A percentile compares a stretch with the other conserved stretches of the same genome.
These are phyloP conservation scores for Mycena galericulata DNA, from an alignment of 768 basidiomycete genomes.

Conservation along the genomic window DNA sequence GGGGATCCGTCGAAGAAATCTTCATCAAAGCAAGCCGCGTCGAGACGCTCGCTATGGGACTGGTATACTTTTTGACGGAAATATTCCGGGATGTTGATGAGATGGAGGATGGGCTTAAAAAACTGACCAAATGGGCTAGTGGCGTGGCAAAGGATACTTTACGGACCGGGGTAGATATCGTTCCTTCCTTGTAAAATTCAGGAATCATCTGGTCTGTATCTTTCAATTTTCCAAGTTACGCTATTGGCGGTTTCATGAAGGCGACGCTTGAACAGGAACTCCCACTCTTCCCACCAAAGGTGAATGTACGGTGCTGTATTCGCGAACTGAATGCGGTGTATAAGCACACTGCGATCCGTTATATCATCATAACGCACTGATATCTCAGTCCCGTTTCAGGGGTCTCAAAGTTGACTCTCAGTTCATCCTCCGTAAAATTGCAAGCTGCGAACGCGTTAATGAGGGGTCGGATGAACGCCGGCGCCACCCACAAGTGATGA, in stretches of 20 bases:
- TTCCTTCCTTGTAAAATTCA: conserved; percentile 40
- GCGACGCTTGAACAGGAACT: conserved; percentile 79
- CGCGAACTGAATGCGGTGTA: conserved; percentile 63
- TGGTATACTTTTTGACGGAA: conserved; percentile 76
- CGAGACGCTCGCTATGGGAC: conserved; percentile 76
- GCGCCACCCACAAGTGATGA: conserved; percentile 79
- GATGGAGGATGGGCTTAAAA: conserved; percentile 48
- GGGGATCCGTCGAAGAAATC: conserved; percentile 77
- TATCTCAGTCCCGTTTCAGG: conserved; percentile 65
- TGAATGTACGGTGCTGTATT: conserved; percentile 78
- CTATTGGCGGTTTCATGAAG: conserved; percentile 57
- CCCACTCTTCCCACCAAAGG: conserved; percentile 83
- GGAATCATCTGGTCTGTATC: background rate
- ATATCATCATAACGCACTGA: conserved; percentile 71
- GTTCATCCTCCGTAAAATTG: conserved; percentile 86
- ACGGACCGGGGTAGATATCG: conserved; percentile 69
- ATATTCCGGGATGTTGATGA: conserved; percentile 51
- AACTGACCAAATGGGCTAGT: conserved; percentile 74
- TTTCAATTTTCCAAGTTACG: background rate
- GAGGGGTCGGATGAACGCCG: background rate
- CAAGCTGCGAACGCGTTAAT: conserved; percentile 63
- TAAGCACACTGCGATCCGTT: background rate
- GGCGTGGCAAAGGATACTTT: conserved; percentile 78
- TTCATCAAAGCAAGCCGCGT: conserved; percentile 80
- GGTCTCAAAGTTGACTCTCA: conserved; percentile 64